Evolutionary conservation across 306 rosid species (phyloP), one percentile per base, ranked within the genome.

Genomic region (Citrullus amarus): DNA sequence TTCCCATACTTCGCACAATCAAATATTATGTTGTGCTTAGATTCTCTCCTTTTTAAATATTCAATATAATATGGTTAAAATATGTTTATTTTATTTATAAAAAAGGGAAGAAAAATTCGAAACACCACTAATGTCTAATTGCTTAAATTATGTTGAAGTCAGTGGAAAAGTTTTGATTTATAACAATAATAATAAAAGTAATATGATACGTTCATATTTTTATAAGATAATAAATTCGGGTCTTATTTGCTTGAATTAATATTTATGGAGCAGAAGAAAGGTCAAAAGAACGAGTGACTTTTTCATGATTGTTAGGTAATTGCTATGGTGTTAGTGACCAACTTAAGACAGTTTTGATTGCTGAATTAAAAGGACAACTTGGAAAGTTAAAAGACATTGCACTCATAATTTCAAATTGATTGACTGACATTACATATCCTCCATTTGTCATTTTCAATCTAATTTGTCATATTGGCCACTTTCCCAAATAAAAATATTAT

Each of bases 391-490:
- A 72, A 50, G 56, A 50, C 20, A 28, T 73, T 74, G 9, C 28
- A 53, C 18, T 16, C 78, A 74, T 54, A 53, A 74, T 74, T 74
- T 74, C 61, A 74, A 53, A 32, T 51, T 73, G 78, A 73, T 28
- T 51, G 48, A 73, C 61, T 73, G 61, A 51, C 56, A 30, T 73
- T 48, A 30, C 77, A 22, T 28, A 73, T 51, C 28, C 60, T 50
- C 39, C 61, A 16, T 8, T 30, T 30, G 77, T 51, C 61, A 51
- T 73, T 73, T 30, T 73, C 77, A 73, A 74, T 32, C 78, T 74
- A 74, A 16, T 74, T 73, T 73, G 77, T 73, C 77, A 51, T 51
- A 50, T 73, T 50, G 32, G 77, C 77, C 61, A 73, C 30, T 51
- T 48, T 50, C 28, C 22, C 77, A 14, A 2, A 5, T 38, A 7